Evolutionary conservation across 306 rosid genomes (phyloP), one percentile per base, ranked within the genome.

Genomic region (Trichosanthes truncata): DNA sequence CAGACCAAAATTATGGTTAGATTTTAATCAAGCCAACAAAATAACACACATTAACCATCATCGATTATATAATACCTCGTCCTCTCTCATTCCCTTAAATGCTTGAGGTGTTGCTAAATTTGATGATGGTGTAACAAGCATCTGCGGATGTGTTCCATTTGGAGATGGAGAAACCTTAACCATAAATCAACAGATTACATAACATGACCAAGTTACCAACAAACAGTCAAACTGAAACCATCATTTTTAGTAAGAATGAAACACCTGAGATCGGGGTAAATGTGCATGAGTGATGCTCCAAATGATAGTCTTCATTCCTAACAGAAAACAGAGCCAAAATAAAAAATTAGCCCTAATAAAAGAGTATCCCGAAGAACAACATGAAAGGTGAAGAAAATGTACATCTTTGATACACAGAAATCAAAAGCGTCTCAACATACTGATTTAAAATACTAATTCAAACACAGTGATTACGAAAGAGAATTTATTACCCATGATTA

Each of bases 221-320:
- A 81, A 21, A 52, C 77, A 81, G 76, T 66, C 73, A 45, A 83
- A 55, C 62, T 74, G 76, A 55, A 73, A 84, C 56, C 31, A 72
- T 78, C 69, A 67, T 41, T 33, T 75, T 66, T 72, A 35, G 15
- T 4, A 81, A n/a, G 46, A 77, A 80, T 78, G 74, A 36, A 82
- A 66, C 82, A 96, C 99, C 96, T 96, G 99, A 59, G 96, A 84
- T 77, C 97, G 90, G 23, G 97, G 97, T 82, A 93, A 87, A 84
- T 95, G 97, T 29, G 99, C 97, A 86, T 96, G 97, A 73, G 98
- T 96, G 82, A 96, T 96, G 84, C 98, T 96, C 98, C 98, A 96
- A 88, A 96, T 87, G 84, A 93, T 96, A 59, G 99, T 96, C 89
- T 96, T 96, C 99, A 96, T 96, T 90, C 99, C 99, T 96, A 89